Percentiles rank a stretch among this genome's conserved stretches.
Conservation (phyloP, 345 rosid species). For the Corchorus olitorius region DNA sequence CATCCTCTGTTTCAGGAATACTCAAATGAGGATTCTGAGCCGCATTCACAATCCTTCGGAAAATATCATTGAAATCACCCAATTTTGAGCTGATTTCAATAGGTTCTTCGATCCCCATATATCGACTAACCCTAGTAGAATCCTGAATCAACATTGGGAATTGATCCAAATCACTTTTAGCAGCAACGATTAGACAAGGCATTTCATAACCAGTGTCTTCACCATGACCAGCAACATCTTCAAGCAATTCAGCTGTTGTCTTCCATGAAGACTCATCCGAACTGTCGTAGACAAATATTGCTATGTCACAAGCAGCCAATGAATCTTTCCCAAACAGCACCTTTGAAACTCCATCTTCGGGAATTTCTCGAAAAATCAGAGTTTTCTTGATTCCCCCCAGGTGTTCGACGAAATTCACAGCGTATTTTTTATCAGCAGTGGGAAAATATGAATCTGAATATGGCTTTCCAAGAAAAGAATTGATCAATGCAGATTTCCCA, state of each 20-base stretch:
- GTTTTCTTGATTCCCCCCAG: conserved; percentile 83
- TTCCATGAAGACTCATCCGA: conserved; percentile 86
- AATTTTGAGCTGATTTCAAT: conserved; percentile 81
- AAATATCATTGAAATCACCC: conserved; percentile 79
- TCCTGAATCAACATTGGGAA: conserved; percentile 93
- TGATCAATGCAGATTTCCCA: conserved; percentile 79
- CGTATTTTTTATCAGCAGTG: conserved; percentile 56
- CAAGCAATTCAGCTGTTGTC: conserved; percentile 81
- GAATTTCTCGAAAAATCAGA: conserved; percentile 79
- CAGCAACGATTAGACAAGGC: conserved; percentile 93
- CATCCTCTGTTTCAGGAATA: conserved; percentile 99
- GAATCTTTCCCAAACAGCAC: conserved; percentile 72
- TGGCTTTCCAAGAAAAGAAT: conserved; percentile 80
- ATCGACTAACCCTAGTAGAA: conserved; percentile 92
- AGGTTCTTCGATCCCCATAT: conserved; percentile 97
- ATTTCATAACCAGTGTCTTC: conserved; percentile 93
- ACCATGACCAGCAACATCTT: conserved; percentile 87
- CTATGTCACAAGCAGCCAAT: conserved; percentile 86
- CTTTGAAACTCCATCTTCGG: conserved; percentile 69
- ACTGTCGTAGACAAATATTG: conserved; percentile 89
- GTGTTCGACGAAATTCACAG: conserved; percentile 74
- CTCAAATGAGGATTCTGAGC: conserved; percentile 95
- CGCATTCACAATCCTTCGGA: conserved; percentile 75
- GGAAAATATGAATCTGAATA: conserved; percentile 48
- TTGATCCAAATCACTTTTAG: conserved; percentile 91